Conservation (phyloP, 257 asterid genomes). For the Nicotiana tomentosiformis region DNA sequence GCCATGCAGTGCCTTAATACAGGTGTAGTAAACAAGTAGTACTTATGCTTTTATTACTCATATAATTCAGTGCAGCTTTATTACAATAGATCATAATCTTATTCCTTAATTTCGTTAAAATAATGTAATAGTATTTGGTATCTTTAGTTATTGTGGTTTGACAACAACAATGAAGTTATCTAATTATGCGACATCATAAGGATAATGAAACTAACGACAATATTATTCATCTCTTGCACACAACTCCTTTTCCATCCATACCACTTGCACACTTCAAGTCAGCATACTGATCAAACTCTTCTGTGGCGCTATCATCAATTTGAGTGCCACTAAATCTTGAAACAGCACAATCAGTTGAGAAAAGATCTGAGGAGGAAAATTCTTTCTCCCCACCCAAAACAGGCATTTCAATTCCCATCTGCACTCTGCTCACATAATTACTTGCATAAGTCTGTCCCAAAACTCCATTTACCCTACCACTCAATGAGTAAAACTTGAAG, state of each 20-base stretch:
- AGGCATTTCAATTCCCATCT: constrained; percentile 80
- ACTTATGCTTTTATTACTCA: too few species aligned
- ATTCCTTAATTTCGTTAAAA: too few species aligned
- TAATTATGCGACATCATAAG: not conserved
- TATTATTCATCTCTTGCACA: constrained; percentile 51
- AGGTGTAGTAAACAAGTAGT: too few species aligned
- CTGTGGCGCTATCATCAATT: not conserved
- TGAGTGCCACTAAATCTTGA: constrained; percentile 45
- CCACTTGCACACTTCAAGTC: constrained; percentile 52
- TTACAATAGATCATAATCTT: too few species aligned
- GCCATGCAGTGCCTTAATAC: too few species aligned
- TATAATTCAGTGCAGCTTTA: too few species aligned
- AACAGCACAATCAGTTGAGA: constrained; percentile 62
- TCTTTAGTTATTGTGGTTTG: not conserved
- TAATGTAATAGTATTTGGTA: too few species aligned
- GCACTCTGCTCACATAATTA: constrained; percentile 55
- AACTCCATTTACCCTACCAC: constrained; percentile 53
- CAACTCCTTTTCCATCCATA: constrained; percentile 56
- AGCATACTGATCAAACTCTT: constrained; percentile 21
- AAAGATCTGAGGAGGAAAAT: constrained; percentile 48
- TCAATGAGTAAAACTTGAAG: constrained; percentile 67
- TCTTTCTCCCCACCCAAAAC: constrained; percentile 74
- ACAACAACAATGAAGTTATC: not conserved
- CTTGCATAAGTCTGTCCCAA: constrained; percentile 71
- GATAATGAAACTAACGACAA: not conserved